Conservation (phyloP, 495 filamentous ascomycete species). For the Hypoxylon intermedium region DNA sequence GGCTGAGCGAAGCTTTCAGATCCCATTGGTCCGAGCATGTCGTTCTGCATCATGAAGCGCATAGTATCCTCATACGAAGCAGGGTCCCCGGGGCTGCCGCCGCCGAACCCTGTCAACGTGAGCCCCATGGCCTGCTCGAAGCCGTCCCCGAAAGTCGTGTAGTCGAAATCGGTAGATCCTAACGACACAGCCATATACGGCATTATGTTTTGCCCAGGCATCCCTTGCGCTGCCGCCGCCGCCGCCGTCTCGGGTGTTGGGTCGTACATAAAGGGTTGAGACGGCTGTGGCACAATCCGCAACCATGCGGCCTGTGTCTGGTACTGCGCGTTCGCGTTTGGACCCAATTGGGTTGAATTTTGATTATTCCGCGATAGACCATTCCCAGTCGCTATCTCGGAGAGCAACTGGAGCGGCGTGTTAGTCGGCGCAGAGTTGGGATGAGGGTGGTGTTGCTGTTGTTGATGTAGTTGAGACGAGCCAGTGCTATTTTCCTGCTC, state of each 20-base stretch:
- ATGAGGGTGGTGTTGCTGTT: slow-evolving; percentile 36
- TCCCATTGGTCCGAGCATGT: slow-evolving; percentile 29
- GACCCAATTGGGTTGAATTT: slow-evolving; percentile 6
- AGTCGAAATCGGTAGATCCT: slow-evolving; percentile 46
- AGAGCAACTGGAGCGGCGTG: slow-evolving; percentile 69
- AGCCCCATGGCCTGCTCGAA: slow-evolving; percentile 61
- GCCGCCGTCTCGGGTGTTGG: slow-evolving; percentile 2
- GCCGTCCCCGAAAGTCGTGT: slow-evolving; percentile 48
- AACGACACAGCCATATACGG: slow-evolving; percentile 45
- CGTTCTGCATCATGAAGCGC: slow-evolving; percentile 44
- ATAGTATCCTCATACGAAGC: slow-evolving; percentile 42
- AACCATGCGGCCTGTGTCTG: slow-evolving; percentile 7
- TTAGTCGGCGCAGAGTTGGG: slow-evolving; percentile 46
- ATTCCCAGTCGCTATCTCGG: slow-evolving; percentile 70
- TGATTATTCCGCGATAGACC: slow-evolving; percentile 39
- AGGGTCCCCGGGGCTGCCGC: slow-evolving; percentile 36
- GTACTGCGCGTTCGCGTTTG: slow-evolving; percentile 18
- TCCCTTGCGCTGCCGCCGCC: neutral
- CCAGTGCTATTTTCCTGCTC: slow-evolving; percentile 19
- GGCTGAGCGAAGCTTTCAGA: slow-evolving; percentile 13
- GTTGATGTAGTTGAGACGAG: slow-evolving; percentile 30
- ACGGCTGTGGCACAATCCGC: slow-evolving; percentile 16
- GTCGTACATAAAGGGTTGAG: slow-evolving; percentile 43
- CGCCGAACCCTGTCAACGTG: slow-evolving; percentile 52
- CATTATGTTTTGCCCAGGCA: slow-evolving; percentile 18